Conservation (phyloP, 106 monocot genomes). For the Platanthera guangdongensis region DNA sequence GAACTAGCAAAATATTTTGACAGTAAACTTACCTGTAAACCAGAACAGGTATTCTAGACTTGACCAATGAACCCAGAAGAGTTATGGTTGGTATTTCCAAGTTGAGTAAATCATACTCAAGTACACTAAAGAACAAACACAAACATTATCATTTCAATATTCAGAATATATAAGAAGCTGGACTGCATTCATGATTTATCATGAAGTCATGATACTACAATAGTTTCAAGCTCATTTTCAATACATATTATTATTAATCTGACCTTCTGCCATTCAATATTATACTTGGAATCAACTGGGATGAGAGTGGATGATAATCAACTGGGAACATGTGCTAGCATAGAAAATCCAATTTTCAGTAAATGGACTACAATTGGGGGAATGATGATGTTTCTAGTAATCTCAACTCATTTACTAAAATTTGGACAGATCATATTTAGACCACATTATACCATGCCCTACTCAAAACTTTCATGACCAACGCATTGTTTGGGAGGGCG, state of each 20-base stretch:
- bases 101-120: constrained; percentile 83
- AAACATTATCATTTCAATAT: neutral
- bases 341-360: too few relatives aligned
- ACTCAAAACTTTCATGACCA: too few relatives aligned
- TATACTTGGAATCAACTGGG: neutral
- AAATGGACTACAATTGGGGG: too few relatives aligned
- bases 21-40: constrained; percentile 68
- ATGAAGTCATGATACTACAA: neutral
- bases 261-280: neutral
- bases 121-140: constrained; percentile 32
- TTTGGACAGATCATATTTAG: too few relatives aligned
- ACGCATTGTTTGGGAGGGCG: too few relatives aligned
- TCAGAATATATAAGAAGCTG: neutral
- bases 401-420: too few relatives aligned
- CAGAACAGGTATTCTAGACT: constrained; percentile 70
- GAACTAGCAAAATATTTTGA: neutral
- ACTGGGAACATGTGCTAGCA: too few relatives aligned
- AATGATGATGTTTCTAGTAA: too few relatives aligned
- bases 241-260: neutral
- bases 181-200: neutral
- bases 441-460: too few relatives aligned
- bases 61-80: constrained; percentile 67
- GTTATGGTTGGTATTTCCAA: constrained; percentile 84
- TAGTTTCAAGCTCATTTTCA: neutral
- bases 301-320: too few relatives aligned